Percentiles rank a stretch among this genome's conserved stretches.
Conservation (phyloP, 192 early-diverging fungal genomes). For the Fimicolochytrium jonesii region DNA sequence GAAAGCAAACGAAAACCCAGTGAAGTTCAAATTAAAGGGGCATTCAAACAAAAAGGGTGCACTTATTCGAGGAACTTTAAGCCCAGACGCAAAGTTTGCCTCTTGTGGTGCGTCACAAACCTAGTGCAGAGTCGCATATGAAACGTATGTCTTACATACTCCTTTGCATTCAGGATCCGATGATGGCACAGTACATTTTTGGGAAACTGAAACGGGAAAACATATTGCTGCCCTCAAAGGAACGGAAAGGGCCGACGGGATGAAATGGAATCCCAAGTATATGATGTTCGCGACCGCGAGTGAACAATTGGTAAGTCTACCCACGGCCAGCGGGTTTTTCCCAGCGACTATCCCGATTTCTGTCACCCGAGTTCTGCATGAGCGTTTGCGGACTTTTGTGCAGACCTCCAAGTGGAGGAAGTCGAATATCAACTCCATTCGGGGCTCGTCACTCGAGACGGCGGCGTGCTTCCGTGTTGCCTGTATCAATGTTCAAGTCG, state of each 20-base stretch:
- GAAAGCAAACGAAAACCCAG: constrained; percentile 23
- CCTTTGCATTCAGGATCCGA: constrained; percentile 49
- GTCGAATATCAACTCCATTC: too few relatives aligned
- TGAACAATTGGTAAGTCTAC: constrained; percentile 58
- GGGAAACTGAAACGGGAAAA: constrained; percentile 51
- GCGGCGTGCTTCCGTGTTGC: too few relatives aligned
- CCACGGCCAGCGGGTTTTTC: too few relatives aligned
- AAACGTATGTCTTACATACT: not conserved
- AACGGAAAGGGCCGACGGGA: constrained; percentile 52
- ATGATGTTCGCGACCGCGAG: constrained; percentile 69
- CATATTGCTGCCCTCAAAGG: constrained; percentile 28
- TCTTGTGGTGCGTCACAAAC: constrained; percentile 47
- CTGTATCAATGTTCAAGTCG: too few relatives aligned
- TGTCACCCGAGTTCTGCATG: too few relatives aligned
- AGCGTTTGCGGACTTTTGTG: too few relatives aligned
- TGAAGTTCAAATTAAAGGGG: constrained; percentile 35
- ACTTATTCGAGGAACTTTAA: constrained; percentile 57
- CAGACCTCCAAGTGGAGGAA: too few relatives aligned
- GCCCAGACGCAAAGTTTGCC: constrained; percentile 73
- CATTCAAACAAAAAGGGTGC: constrained; percentile 21
- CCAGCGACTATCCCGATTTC: too few relatives aligned
- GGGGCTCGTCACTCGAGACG: too few relatives aligned
- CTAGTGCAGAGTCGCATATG: not conserved
- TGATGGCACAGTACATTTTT: constrained; percentile 62
- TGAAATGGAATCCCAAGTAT: constrained; percentile 72